phyloP scores from a whole-genome alignment of 768 basidiomycete species.

The Amanita jacksonii region DNA sequence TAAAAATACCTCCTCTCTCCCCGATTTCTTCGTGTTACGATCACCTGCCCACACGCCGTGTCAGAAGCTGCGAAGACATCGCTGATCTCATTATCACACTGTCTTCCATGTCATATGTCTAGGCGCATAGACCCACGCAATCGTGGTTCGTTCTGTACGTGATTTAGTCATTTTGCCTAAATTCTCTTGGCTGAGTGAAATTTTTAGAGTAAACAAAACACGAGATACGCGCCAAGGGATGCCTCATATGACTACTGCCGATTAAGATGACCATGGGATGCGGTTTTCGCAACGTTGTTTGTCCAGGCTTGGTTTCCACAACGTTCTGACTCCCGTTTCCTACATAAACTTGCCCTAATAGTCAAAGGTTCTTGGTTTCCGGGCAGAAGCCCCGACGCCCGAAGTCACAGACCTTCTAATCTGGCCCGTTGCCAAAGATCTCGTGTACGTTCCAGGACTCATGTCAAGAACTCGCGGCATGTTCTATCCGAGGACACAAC shows the following conservation, averaged over 20 bases:
- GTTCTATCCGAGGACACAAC: neutral
- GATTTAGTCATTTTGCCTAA: conserved; percentile 7
- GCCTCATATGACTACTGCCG: neutral
- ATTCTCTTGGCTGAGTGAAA: neutral
- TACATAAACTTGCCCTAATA: no score
- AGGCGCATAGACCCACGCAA: neutral
- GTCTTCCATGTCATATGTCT: conserved; percentile 19
- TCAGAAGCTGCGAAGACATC: conserved; percentile 11
- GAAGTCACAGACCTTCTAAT: neutral
- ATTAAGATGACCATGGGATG: neutral
- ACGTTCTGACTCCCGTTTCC: no score
- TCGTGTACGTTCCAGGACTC: neutral
- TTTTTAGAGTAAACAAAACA: neutral
- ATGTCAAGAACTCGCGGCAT: neutral
- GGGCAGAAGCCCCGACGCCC: conserved; percentile 7
- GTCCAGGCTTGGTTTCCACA: neutral
- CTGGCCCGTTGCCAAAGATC: neutral
- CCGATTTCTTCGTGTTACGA: conserved; percentile 1
- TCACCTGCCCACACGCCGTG: conserved; percentile 7
- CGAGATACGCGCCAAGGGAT: neutral
- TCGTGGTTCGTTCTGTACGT: neutral
- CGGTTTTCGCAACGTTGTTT: neutral
- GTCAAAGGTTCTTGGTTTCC: neutral
- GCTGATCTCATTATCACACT: conserved; percentile 20
- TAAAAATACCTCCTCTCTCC: neutral